phyloP scores from a whole-genome alignment of 495 filamentous ascomycete species.

The Hyphodiscus hymeniophilus region DNA sequence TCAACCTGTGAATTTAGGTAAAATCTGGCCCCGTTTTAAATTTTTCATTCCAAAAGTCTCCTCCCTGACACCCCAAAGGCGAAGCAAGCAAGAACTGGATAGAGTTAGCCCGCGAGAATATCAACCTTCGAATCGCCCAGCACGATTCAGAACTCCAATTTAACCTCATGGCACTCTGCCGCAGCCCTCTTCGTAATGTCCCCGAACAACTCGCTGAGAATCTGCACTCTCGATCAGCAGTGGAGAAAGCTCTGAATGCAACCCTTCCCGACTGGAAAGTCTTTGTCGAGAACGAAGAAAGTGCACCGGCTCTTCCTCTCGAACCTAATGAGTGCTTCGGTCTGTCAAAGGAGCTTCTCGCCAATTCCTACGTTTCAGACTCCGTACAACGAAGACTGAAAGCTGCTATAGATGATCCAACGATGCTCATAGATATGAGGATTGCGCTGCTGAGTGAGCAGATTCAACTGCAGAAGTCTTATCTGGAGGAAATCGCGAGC shows the following conservation, averaged over 20 bases:
- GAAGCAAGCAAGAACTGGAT: slow-evolving; percentile 32
- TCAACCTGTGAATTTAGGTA: slow-evolving; percentile 65
- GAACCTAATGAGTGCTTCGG: slow-evolving; percentile 1
- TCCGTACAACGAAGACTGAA: neutral
- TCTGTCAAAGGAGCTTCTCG: slow-evolving; percentile 4
- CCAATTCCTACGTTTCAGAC: neutral
- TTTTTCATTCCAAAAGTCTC: neutral
- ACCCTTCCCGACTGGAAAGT: slow-evolving; percentile 16
- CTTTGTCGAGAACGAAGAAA: slow-evolving; percentile 4
- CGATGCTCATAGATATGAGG: slow-evolving; percentile 1
- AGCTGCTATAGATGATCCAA: neutral
- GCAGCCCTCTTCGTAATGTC: slow-evolving; percentile 26
- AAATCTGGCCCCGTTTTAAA: slow-evolving; percentile 16
- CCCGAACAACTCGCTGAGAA: slow-evolving; percentile 27
- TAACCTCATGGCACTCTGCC: slow-evolving; percentile 39
- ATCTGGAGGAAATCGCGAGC: slow-evolving; percentile 3
- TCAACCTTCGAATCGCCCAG: slow-evolving; percentile 32
- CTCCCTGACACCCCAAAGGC: slow-evolving; percentile 12
- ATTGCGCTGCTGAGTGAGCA: slow-evolving; percentile 2
- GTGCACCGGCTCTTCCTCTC: neutral
- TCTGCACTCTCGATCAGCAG: slow-evolving; percentile 23
- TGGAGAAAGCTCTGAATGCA: slow-evolving; percentile 20
- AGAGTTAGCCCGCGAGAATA: slow-evolving; percentile 26
- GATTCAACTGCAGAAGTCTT: neutral
- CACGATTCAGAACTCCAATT: slow-evolving; percentile 32